Evolutionary conservation across 805 yeast species (phyloP).

Genomic region (Kuraishia molischiana): DNA sequence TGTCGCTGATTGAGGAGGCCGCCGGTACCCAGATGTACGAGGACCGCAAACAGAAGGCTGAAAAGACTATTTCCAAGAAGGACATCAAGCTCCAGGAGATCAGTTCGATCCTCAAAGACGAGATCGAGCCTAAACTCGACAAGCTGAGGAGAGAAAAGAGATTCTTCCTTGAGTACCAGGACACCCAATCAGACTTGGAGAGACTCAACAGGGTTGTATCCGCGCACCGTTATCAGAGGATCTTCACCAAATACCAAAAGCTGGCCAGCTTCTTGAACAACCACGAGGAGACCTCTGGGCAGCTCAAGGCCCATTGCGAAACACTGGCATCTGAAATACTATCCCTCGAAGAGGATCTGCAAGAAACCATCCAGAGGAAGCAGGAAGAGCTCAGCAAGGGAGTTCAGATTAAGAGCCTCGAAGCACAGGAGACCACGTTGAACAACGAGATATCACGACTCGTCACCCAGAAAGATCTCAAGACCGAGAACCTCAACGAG

Average conservation of each 20-base stretch:
- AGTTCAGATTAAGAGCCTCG: slow-evolving; percentile 49
- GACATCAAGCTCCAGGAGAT: slow-evolving; percentile 79
- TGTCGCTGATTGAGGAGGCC: slow-evolving; percentile 92
- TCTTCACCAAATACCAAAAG: slow-evolving; percentile 29
- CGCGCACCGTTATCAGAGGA: slow-evolving; percentile 57
- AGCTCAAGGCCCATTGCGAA: slow-evolving; percentile 32
- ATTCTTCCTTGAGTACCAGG: slow-evolving; percentile 77
- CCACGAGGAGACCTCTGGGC: slow-evolving; percentile 28
- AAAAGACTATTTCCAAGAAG: slow-evolving; percentile 84
- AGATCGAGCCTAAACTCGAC: slow-evolving; percentile 87
- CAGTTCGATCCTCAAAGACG: slow-evolving; percentile 62
- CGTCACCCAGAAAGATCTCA: slow-evolving; percentile 52
- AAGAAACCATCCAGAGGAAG: slow-evolving; percentile 35
- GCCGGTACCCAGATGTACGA: slow-evolving; percentile 97
- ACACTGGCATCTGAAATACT: slow-evolving; percentile 44
- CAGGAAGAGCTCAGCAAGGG: slow-evolving; percentile 54
- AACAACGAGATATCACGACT: slow-evolving; percentile 61
- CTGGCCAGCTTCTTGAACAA: slow-evolving; percentile 32
- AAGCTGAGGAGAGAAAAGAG: slow-evolving; percentile 75
- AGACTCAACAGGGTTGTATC: slow-evolving; percentile 61
- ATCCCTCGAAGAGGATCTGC: slow-evolving; percentile 50
- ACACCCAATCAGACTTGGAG: slow-evolving; percentile 72
- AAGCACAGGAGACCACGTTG: slow-evolving; percentile 41
- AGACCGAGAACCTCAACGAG: slow-evolving; percentile 46
- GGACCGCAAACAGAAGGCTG: slow-evolving; percentile 85